These are phyloP conservation scores for Penicillium sp. DNA, from an alignment of 2,329 filamentous ascomycete species.

Conservation along the genomic window DNA sequence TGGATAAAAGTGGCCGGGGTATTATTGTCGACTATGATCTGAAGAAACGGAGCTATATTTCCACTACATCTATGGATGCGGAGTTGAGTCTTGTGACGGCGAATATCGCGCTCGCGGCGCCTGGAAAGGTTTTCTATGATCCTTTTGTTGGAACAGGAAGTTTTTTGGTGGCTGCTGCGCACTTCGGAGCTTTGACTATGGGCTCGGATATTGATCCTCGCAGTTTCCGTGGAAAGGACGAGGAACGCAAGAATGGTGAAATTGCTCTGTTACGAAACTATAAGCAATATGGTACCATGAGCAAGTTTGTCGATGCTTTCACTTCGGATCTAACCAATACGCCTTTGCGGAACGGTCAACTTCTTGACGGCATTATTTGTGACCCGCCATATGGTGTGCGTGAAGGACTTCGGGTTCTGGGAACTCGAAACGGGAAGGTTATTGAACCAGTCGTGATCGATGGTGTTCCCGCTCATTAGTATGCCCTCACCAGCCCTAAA, in stretches of 20 bases:
- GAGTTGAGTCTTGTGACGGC: constrained; percentile 89
- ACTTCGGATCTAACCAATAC: constrained; percentile 86
- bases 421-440: constrained; percentile 62
- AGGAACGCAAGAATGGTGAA: constrained; percentile 44
- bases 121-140: constrained; percentile 87
- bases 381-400: constrained; percentile 95
- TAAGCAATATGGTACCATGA: constrained; percentile 72
- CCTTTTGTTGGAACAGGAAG: constrained; percentile 95
- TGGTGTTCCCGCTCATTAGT: constrained; percentile 70
- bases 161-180: constrained; percentile 84
- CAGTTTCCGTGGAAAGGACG: constrained; percentile 69
- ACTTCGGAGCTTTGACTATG: constrained; percentile 81
- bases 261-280: constrained; percentile 69
- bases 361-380: constrained; percentile 88
- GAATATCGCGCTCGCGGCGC: constrained; percentile 79
- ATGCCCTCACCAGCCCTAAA: constrained; percentile 31
- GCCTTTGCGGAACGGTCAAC: constrained; percentile 62
- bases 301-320: constrained; percentile 73
- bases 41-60: constrained; percentile 92
- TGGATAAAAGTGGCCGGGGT: constrained; percentile 68
- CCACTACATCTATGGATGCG: constrained; percentile 95
- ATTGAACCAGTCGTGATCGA: constrained; percentile 64
- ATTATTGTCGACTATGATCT: constrained; percentile 75
- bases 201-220: constrained; percentile 94
- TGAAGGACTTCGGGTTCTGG: constrained; percentile 86